A percentile compares a stretch with the other conserved stretches of the same genome.
Evolutionary conservation across 2,329 filamentous ascomycete genomes (phyloP).

Genomic region (Ophiostoma australiae): DNA sequence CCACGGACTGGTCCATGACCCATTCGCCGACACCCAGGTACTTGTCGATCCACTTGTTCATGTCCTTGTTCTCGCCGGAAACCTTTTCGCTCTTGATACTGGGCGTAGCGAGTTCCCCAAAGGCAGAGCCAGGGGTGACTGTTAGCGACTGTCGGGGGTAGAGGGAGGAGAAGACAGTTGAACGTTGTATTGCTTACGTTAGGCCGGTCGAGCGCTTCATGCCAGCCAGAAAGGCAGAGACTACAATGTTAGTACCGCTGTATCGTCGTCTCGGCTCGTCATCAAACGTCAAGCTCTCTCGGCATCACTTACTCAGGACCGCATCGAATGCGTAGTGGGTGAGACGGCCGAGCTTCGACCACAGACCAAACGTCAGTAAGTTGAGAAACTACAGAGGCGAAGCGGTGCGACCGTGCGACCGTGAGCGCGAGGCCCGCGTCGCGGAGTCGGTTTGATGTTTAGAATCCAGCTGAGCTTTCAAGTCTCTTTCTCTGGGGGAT

Average conservation of each 20-base stretch:
- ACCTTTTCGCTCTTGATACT: constrained; percentile 87
- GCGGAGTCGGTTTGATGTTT: constrained; percentile 36
- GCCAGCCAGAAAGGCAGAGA: constrained; percentile 93
- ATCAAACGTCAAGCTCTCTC: neutral
- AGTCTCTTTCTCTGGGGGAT: constrained; percentile 12
- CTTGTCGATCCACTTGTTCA: constrained; percentile 84
- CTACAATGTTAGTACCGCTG: constrained; percentile 40
- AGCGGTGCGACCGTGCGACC: neutral
- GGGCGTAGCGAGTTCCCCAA: constrained; percentile 47
- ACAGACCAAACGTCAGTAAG: constrained; percentile 63
- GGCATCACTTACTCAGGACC: constrained; percentile 65
- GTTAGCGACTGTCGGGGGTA: neutral
- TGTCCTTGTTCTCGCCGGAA: constrained; percentile 70
- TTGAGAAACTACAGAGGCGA: constrained; percentile 51
- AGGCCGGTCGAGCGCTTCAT: constrained; percentile 96
- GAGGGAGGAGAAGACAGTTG: neutral
- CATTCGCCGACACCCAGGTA: constrained; percentile 95
- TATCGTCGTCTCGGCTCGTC: neutral
- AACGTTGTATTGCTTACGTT: constrained; percentile 65
- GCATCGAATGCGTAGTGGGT: constrained; percentile 96
- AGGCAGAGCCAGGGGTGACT: constrained; percentile 31
- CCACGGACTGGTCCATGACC: constrained; percentile 96
- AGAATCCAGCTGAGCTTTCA: constrained; percentile 34
- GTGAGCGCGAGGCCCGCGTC: constrained; percentile 1
- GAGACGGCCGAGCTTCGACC: constrained; percentile 80